These are phyloP conservation scores for Dispira simplex DNA, from an alignment of 192 early-diverging fungal genomes.

Conservation along the genomic window DNA sequence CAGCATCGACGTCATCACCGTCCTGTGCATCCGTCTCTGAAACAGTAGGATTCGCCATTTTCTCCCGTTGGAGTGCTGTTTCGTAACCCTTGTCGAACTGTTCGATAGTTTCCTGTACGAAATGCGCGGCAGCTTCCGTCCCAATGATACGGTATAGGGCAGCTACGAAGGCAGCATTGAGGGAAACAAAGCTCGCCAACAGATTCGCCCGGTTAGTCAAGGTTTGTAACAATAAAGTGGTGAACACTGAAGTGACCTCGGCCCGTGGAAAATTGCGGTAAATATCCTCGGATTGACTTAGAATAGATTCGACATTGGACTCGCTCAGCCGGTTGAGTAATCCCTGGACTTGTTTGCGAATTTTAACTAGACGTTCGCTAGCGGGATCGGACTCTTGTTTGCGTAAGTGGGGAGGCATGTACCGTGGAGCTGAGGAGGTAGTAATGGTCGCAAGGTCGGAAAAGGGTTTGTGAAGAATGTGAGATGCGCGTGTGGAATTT, in stretches of 20 bases:
- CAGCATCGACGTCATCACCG: constrained; percentile 23
- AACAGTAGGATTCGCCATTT: not conserved
- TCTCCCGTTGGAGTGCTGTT: constrained; percentile 12
- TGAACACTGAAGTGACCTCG: constrained; percentile 77
- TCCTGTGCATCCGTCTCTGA: constrained; percentile 14
- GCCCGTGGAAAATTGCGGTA: constrained; percentile 41
- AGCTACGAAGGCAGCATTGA: constrained; percentile 77
- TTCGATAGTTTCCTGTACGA: constrained; percentile 62
- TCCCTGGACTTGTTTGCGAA: constrained; percentile 74
- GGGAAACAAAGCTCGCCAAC: constrained; percentile 78
- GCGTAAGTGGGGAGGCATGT: constrained; percentile 83
- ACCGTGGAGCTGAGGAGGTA: constrained; percentile 14
- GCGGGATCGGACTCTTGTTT: constrained; percentile 27
- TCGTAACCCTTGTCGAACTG: constrained; percentile 44
- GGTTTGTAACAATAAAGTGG: constrained; percentile 53
- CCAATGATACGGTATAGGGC: constrained; percentile 68
- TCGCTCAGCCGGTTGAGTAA: constrained; percentile 79
- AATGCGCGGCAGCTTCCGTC: constrained; percentile 66
- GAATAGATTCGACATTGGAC: constrained; percentile 80
- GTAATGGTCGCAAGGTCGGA: too few species aligned
- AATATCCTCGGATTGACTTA: constrained; percentile 60
- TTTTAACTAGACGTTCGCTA: constrained; percentile 51
- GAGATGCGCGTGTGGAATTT: not conserved
- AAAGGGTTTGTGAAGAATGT: too few species aligned
- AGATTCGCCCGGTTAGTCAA: constrained; percentile 74